A percentile compares a stretch with the other conserved stretches of the same genome.
Conservation (phyloP, 2,329 filamentous ascomycete species). For the Stachybotrys chartarum region DNA sequence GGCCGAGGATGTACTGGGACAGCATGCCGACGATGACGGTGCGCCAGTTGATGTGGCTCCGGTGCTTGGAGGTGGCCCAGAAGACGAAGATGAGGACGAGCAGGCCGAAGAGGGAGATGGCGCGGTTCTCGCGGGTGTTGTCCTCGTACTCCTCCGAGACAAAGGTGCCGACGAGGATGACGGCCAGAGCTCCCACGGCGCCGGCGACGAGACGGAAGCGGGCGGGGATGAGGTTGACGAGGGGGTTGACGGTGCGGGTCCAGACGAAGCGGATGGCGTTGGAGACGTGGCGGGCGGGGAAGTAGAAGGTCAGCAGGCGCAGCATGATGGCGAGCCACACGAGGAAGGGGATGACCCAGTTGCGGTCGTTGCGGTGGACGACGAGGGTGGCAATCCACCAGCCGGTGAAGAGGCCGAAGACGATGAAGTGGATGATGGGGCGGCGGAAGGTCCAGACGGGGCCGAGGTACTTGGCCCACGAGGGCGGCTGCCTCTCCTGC, state of each 20-base stretch:
- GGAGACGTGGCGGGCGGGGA: slow-evolving; percentile 60
- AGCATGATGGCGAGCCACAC: slow-evolving; percentile 69
- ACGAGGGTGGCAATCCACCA: slow-evolving; percentile 76
- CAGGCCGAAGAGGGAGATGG: slow-evolving; percentile 73
- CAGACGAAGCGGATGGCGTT: slow-evolving; percentile 61
- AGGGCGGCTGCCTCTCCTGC: slow-evolving; percentile 1
- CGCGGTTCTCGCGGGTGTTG: slow-evolving; percentile 75
- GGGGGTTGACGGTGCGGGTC: slow-evolving; percentile 53
- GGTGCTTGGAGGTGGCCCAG: slow-evolving; percentile 64
- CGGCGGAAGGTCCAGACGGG: slow-evolving; percentile 37
- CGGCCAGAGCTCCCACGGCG: slow-evolving; percentile 55
- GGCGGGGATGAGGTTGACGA: slow-evolving; percentile 57
- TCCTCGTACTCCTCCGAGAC: slow-evolving; percentile 62
- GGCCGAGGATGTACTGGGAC: slow-evolving; percentile 76
- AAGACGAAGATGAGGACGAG: slow-evolving; percentile 61
- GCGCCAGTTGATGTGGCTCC: slow-evolving; percentile 60
- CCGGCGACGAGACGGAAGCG: slow-evolving; percentile 57
- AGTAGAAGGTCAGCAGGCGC: slow-evolving; percentile 66
- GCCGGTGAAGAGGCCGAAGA: slow-evolving; percentile 38
- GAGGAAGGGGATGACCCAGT: slow-evolving; percentile 81
- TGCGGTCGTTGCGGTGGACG: slow-evolving; percentile 63
- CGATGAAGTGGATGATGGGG: slow-evolving; percentile 36
- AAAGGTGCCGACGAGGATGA: slow-evolving; percentile 74
- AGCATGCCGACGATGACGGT: slow-evolving; percentile 86
- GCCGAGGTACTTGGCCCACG: slow-evolving; percentile 13